Evolutionary conservation across 163 green algal species (phyloP).

Genomic region (Volvox carteri): DNA sequence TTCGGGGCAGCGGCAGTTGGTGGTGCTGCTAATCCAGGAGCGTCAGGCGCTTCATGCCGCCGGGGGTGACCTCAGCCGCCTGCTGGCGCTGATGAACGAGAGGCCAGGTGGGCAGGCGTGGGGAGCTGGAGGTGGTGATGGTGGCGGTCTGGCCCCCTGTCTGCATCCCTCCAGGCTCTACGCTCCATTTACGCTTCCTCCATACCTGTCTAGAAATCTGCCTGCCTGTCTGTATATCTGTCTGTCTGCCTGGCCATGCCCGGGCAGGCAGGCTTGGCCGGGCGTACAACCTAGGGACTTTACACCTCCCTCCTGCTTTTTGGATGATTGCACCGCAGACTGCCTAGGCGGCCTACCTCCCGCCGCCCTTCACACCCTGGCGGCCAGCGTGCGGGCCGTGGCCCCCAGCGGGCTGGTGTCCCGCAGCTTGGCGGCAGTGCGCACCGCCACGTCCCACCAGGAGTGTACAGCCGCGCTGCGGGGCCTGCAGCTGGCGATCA

Average conservation of each 20-base stretch:
- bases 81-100: slow-evolving; percentile 47
- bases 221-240: too few relatives aligned
- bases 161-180: too few relatives aligned
- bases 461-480: slow-evolving; percentile 57
- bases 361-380: slow-evolving; percentile 32
- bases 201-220: too few relatives aligned
- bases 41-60: slow-evolving; percentile 56
- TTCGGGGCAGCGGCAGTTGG: slow-evolving; percentile 58
- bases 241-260: too few relatives aligned
- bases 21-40: slow-evolving; percentile 63
- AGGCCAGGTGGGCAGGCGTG: slow-evolving; percentile 30
- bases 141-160: too few relatives aligned
- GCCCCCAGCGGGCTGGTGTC: neutral
- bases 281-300: too few relatives aligned
- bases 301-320: too few relatives aligned
- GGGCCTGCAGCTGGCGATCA: slow-evolving; percentile 44
- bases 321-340: too few relatives aligned
- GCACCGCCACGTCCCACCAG: slow-evolving; percentile 32
- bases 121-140: too few relatives aligned
- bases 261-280: too few relatives aligned
- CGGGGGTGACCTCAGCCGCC: slow-evolving; percentile 16
- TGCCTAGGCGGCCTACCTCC: slow-evolving; percentile 4
- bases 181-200: too few relatives aligned
- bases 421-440: slow-evolving; percentile 51
- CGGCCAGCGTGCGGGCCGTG: slow-evolving; percentile 27